Percentiles rank a stretch among this genome's conserved stretches.
phyloP scores from a whole-genome alignment of 371 early-diverging fungal species.

The Syncephalis plumigaleata region DNA sequence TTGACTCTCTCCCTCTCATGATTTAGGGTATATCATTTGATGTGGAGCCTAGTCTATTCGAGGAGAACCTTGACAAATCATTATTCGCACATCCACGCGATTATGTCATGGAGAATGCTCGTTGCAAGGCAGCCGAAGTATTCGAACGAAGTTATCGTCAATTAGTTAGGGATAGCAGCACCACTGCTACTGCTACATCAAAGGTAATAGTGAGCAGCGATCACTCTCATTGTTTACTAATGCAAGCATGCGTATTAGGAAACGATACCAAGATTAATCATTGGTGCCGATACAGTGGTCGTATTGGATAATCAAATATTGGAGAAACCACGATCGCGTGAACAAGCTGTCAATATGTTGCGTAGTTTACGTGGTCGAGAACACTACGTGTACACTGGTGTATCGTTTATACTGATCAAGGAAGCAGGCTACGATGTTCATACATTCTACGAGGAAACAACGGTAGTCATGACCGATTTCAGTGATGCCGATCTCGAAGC shows the following conservation, averaged over 20 bases:
- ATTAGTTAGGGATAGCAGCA: not conserved
- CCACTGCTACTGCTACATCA: not conserved
- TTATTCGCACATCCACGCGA: constrained; percentile 23
- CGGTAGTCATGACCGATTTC: constrained; percentile 17
- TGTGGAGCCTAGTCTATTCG: constrained; percentile 38
- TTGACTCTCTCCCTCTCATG: too few relatives aligned
- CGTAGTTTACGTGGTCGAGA: constrained; percentile 25
- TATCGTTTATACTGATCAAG: constrained; percentile 22
- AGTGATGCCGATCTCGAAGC: constrained; percentile 31
- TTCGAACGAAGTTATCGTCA: constrained; percentile 15
- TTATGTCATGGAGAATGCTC: constrained; percentile 34
- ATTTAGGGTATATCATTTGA: constrained; percentile 41
- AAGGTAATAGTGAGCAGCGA: not conserved
- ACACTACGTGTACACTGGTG: constrained; percentile 47
- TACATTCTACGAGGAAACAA: constrained; percentile 24
- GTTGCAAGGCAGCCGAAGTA: constrained; percentile 31
- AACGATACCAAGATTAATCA: constrained; percentile 34
- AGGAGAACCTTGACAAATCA: constrained; percentile 39
- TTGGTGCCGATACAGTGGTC: constrained; percentile 71
- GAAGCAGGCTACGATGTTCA: constrained; percentile 6
- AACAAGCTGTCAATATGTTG: constrained; percentile 38
- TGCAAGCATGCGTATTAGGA: too few relatives aligned
- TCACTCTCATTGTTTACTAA: not conserved
- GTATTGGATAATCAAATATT: constrained; percentile 29
- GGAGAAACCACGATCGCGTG: constrained; percentile 31